These are phyloP conservation scores for Ligustrum vulgare DNA, from an alignment of 257 asterid species.

Conservation along the genomic window DNA sequence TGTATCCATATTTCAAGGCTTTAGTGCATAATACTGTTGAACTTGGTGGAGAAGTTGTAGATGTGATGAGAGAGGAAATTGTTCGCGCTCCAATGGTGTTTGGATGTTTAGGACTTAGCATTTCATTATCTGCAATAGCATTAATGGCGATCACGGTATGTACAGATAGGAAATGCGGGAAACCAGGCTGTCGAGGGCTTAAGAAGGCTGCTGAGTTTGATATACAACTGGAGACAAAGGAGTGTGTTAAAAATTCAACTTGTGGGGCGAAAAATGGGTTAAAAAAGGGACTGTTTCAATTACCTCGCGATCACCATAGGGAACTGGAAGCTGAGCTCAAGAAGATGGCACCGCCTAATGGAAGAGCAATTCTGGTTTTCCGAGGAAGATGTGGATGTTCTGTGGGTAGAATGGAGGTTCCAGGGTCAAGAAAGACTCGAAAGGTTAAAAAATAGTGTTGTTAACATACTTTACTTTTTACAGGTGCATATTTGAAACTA, in stretches of 20 bases:
- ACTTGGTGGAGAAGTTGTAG: conserved; percentile 46
- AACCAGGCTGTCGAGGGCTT: conserved; percentile 75
- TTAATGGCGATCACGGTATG: conserved; percentile 54
- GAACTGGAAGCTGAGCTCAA: conserved; percentile 92
- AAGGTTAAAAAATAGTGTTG: conserved; percentile 69
- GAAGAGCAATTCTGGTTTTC: conserved; percentile 84
- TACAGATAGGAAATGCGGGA: conserved; percentile 65
- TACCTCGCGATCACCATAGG: conserved; percentile 79
- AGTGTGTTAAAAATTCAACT: conserved; percentile 53
- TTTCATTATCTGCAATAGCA: conserved; percentile 57
- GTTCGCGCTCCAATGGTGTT: conserved; percentile 69
- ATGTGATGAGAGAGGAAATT: conserved; percentile 63
- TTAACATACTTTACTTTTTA: conserved; percentile 17
- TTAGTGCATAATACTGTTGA: conserved; percentile 41
- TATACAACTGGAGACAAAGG: conserved; percentile 83
- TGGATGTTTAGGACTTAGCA: conserved; percentile 75
- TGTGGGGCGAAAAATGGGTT: conserved; percentile 33
- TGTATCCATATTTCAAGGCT: conserved; percentile 60
- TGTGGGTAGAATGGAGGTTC: conserved; percentile 86
- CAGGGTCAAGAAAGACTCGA: conserved; percentile 67
- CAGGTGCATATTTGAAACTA: conserved; percentile 28
- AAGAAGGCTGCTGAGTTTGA: conserved; percentile 85
- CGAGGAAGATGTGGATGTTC: conserved; percentile 94
- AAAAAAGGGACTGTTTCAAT: conserved; percentile 67
- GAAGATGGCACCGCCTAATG: conserved; percentile 93